These are phyloP conservation scores for Penicillium diatomitis DNA, from an alignment of 495 filamentous ascomycete genomes.

Conservation along the genomic window DNA sequence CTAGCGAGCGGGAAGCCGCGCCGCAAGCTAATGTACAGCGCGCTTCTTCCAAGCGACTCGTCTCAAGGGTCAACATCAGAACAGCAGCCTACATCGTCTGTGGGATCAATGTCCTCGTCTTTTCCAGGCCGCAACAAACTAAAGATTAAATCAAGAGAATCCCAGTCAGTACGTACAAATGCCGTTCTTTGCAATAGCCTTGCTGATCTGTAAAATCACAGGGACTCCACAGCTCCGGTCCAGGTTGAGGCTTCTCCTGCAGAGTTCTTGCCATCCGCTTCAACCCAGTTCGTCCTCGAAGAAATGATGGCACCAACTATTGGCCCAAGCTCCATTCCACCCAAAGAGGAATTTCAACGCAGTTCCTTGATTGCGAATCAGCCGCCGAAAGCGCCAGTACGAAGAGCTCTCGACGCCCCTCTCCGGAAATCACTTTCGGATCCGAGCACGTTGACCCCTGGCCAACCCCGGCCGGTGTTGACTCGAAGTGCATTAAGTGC, in stretches of 20 bases:
- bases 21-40: constrained; percentile 41
- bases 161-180: constrained; percentile 27
- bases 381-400: constrained; percentile 1
- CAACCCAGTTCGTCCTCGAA: constrained; percentile 25
- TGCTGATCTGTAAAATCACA: constrained; percentile 13
- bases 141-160: constrained; percentile 1
- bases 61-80: constrained; percentile 7
- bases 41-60: constrained; percentile 23
- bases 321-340: too few species aligned
- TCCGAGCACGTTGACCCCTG: constrained; percentile 17
- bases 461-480: constrained; percentile 6
- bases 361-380: background rate
- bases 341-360: background rate
- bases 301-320: constrained; percentile 13
- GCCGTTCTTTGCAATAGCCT: background rate
- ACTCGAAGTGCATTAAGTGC: constrained; percentile 15
- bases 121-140: constrained; percentile 4
- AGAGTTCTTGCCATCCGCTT: constrained; percentile 22
- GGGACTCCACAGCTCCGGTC: background rate
- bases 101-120: background rate
- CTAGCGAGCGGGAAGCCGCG: constrained; percentile 30
- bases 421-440: constrained; percentile 33
- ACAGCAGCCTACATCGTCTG: too few species aligned
- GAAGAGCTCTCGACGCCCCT: constrained; percentile 10
- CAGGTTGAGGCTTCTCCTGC: constrained; percentile 4